Base-by-base conservation (phyloP, 2,329 filamentous ascomycete genomes). In the Fusarium gaditjirri region DNA sequence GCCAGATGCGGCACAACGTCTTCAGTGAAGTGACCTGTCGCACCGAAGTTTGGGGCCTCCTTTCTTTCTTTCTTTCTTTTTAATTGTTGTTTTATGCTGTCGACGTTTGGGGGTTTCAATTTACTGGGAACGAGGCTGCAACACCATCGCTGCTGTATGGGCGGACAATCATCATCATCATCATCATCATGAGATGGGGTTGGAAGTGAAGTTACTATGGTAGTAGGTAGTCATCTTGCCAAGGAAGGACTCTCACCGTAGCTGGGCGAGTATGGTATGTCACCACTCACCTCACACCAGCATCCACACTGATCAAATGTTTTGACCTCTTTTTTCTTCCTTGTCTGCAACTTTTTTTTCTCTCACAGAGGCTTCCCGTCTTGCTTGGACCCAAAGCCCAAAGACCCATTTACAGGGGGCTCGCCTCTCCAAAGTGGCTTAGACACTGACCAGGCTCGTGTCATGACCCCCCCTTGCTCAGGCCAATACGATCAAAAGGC, bases 361-460 rank as follows among this genome's bases (percentile, higher is more conserved):
- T 16, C 31, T 33, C 21, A 39, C 38, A 35, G 52, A 36, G 38
- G 41, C n/a, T 62, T 59, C 23, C 50, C 47, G 43, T 33, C 25
- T 27, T 23, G 9, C 25, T 27, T 23, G 9, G 3, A 36, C 47
- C 33, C 36, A 52, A 55, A 25, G 29, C 57, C 47, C 33, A 52
- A 52, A 55, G 25, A 25, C 57, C 41, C 41, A 67, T 46, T 54
- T 62, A 38, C 64, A 46, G 49, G 65, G 65, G 57, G 36, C 52
- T 23, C 35, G 42, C 27, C 27, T 66, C 39, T 66, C 52, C 33
- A 66, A 68, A 71, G 69, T 71, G 68, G 69, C 69, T 71, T 71
- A 71, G 69, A 69, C 55, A 56, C 29, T 47, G 61, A 58, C 56
- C 60, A 60, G 72, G 72, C 63, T 71, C 64, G 71, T 76, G 74